These are phyloP conservation scores for Oemleria cerasiformis DNA, from an alignment of 306 rosid genomes.

Conservation along the genomic window DNA sequence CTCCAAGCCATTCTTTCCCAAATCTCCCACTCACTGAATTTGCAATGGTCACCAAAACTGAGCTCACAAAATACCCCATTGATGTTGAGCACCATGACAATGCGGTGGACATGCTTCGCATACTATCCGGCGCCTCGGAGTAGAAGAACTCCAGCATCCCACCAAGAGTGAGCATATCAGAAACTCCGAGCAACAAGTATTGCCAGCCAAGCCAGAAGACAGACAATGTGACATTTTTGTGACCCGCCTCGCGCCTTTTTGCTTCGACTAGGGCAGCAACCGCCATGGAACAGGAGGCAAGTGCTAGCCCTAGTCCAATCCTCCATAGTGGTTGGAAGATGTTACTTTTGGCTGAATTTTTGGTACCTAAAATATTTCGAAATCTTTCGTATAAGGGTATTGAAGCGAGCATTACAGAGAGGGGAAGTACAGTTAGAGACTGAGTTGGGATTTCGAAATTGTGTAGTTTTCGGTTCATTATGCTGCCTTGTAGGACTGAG, in stretches of 20 bases:
- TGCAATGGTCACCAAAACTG: conserved; percentile 27
- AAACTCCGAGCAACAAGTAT: conserved; percentile 27
- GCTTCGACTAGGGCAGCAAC: conserved; percentile 34
- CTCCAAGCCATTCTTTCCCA: conserved; percentile 39
- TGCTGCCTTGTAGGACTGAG: conserved; percentile 39
- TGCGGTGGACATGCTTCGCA: conserved; percentile 42
- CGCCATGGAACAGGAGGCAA: conserved; percentile 34
- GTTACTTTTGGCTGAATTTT: not conserved
- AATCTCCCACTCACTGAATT: conserved; percentile 30
- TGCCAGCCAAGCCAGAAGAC: conserved; percentile 38
- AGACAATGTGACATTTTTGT: conserved; percentile 16
- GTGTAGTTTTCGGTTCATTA: conserved; percentile 30
- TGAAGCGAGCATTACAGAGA: conserved; percentile 22
- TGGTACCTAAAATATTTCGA: not conserved
- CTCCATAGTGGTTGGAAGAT: conserved; percentile 29
- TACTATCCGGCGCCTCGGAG: conserved; percentile 37
- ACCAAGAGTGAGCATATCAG: conserved; percentile 35
- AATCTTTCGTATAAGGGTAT: conserved; percentile 28
- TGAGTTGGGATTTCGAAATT: conserved; percentile 35
- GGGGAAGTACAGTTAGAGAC: conserved; percentile 26
- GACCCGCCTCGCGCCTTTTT: conserved; percentile 26
- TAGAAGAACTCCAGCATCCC: conserved; percentile 51
- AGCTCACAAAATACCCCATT: conserved; percentile 37
- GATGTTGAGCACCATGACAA: conserved; percentile 40
- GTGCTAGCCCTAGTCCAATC: conserved; percentile 31